Evolutionary conservation across 2,329 filamentous ascomycete species (phyloP), one percentile per base, ranked within the genome.

Genomic region (Lomentospora prolificans): DNA sequence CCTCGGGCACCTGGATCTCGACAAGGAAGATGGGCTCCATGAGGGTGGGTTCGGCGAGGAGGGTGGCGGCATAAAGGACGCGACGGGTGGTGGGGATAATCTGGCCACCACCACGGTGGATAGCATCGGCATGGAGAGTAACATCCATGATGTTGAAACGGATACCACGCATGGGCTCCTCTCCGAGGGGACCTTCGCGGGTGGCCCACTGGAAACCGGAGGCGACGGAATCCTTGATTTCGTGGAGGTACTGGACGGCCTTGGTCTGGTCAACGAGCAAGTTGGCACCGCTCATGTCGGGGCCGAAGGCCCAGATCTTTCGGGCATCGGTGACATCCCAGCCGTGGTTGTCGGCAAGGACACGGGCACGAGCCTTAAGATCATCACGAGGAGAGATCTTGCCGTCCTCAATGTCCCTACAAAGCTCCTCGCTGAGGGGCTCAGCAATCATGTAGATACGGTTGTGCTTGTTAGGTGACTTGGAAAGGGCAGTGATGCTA

Each of bases 381-480:
- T 99, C 94, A 74, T 99, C 94, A 82, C 92, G 90, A 64, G 94
- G 89, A 70, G 77, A 81, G 73, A 99, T 90, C 82, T 90, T 94
- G 80, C 94, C 94, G 56, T 71, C 64, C 81, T 99, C 94, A 63
- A 99, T 99, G 69, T 87, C 89, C 70, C 84, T 83, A 66, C 89
- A 81, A 59, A 99, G 86, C 66, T 97, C 94, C 83, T 99, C 94
- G 50, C 84, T 84, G 57, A 99, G 81, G 66, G 94, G 94, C 77
- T 90, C 79, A 63, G 94, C 94, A 75, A 82, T 84, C 78, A 99
- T 86, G 82, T 97, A 99, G 60, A 99, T 83, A 90, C 94, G 92
- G 85, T 99, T 99, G 88, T 99, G 94, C 90, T 99, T 99, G 89
- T 99, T 99, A 80, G 94, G 94, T 51, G 94, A 99, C 84, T 99